Base-by-base conservation (phyloP, 148 eudicot species). In the Rhododendron ovatum region DNA sequence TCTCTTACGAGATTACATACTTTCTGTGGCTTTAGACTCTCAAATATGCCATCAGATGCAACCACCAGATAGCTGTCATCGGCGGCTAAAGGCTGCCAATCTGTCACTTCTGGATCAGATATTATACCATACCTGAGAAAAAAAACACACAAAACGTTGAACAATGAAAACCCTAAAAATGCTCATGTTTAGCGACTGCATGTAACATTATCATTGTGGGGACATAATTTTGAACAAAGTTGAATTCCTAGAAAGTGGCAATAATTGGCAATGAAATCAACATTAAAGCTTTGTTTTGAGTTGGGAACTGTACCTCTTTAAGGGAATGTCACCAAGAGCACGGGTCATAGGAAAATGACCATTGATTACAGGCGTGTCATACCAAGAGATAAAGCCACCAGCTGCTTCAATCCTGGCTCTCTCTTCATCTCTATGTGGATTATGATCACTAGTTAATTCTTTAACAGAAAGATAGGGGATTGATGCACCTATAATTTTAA, bases 11-110 rank as follows among this genome's bases (percentile, higher is more conserved):
- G 88, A 63, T 85, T 87, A 30, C 96, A 91, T 43, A 91, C 93
- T 63, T 89, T 81, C 18, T 87, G 87, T 11, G 89, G 88, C 69
- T 85, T 86, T 86, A 90, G 53, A n/a, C 87, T 86, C 79, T 93
- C 93, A 45, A 92, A 93, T 82, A 93, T 89, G 67, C 95, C 95
- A 85, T 93, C 95, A 28, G 92, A 88, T 83, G 92, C 91, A 81
- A 93, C 86, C 78, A 93, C 90, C 85, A 92, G 84, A 81, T 84
- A 92, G 43, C 78, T 86, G 83, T 90, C 91, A 12, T 82, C 83
- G 28, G 80, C 80, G 7, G 86, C 84, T 83, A 92, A 81, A 77
- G 26, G 48, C 79, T 78, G 86, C 95, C 95, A 93, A 51, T 84
- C 92, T 13, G 14, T 87, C 37, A 92, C 59, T 86, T 93, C 94